Conservation (phyloP, 805 yeast genomes). For the Isabelozyma pseudorhagii region DNA sequence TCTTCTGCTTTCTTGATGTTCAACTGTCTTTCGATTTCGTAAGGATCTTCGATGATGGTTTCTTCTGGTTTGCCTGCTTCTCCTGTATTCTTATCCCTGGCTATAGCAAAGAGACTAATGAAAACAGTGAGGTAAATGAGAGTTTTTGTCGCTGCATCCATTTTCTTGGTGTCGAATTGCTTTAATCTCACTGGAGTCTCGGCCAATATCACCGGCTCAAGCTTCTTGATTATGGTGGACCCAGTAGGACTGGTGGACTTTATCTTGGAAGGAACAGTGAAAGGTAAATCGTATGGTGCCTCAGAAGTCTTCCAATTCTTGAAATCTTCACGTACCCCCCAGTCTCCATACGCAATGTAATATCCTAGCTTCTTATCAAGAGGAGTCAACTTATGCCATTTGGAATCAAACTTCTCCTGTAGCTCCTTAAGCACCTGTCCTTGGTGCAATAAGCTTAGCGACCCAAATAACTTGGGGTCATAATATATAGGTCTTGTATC, state of each 20-base stretch:
- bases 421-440: slow-evolving; percentile 54
- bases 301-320: slow-evolving; percentile 39
- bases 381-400: slow-evolving; percentile 52
- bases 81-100: slow-evolving; percentile 52
- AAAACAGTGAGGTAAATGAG: slow-evolving; percentile 48
- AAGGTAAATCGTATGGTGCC: slow-evolving; percentile 62
- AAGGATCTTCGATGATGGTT: slow-evolving; percentile 34
- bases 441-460: slow-evolving; percentile 47
- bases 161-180: slow-evolving; percentile 44
- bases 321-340: slow-evolving; percentile 66
- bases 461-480: slow-evolving; percentile 31
- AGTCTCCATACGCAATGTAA: slow-evolving; percentile 64
- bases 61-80: slow-evolving; percentile 42
- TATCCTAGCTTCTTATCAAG: slow-evolving; percentile 56
- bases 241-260: slow-evolving; percentile 20
- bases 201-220: slow-evolving; percentile 40
- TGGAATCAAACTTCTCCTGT: slow-evolving; percentile 46
- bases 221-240: slow-evolving; percentile 22
- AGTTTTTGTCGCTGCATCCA: slow-evolving; percentile 57
- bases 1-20: slow-evolving; percentile 14
- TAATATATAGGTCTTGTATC: slow-evolving; percentile 42
- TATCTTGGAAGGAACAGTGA: slow-evolving; percentile 38
- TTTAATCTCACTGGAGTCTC: slow-evolving; percentile 43
- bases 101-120: slow-evolving; percentile 49
- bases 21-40: slow-evolving; percentile 26